A percentile compares a stretch with the other conserved stretches of the same genome.
Conservation (phyloP, 176 grass and related monocot species). For the Cymbopogon citratus region DNA sequence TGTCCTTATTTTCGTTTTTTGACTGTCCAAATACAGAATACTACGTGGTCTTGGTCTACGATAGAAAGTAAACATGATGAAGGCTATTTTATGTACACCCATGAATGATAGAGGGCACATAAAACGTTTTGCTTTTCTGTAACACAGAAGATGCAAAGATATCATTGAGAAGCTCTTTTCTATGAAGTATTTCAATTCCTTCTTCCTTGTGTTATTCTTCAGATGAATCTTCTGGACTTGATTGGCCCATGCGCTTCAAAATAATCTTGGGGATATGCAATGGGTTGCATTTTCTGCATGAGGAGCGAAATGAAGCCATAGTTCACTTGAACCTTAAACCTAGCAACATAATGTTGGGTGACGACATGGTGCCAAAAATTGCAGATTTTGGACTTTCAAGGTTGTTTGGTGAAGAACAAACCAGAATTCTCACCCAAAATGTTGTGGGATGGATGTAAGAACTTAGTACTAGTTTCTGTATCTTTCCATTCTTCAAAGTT, state of each 20-base stretch:
- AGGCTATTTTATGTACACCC: neutral
- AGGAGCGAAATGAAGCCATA: conserved; percentile 2
- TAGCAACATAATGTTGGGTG: conserved; percentile 19
- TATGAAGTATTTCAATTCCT: neutral
- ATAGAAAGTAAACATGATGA: neutral
- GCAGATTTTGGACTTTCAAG: conserved; percentile 34
- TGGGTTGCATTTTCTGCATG: conserved; percentile 25
- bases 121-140: neutral
- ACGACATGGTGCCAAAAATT: conserved; percentile 31
- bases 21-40: neutral
- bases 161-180: neutral
- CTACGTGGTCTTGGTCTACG: too few species aligned
- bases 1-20: neutral
- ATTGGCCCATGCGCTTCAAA: conserved; percentile 23
- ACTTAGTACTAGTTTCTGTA: neutral
- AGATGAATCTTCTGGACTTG: conserved; percentile 15
- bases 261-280: conserved; percentile 25
- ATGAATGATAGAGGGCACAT: neutral
- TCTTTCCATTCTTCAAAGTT: neutral
- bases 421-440: conserved; percentile 8
- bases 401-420: conserved; percentile 25
- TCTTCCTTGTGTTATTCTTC: neutral
- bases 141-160: neutral
- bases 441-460: conserved; percentile 32
- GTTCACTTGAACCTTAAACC: conserved; percentile 33